phyloP scores from a whole-genome alignment of 164 flowering plant species.

The Tetracentron sinense region DNA sequence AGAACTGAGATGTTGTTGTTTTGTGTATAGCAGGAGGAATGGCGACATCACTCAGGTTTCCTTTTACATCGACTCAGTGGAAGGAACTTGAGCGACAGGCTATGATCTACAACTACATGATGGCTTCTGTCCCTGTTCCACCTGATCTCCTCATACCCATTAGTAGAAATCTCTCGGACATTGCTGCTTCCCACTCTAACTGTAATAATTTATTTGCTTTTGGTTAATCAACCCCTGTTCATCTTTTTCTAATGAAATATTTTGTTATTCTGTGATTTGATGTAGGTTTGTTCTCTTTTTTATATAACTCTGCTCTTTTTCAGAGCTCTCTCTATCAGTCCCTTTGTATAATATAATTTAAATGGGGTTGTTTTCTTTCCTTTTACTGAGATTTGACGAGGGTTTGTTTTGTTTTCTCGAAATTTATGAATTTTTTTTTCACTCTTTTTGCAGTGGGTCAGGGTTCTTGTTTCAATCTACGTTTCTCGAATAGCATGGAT shows the following conservation, averaged over 20 bases:
- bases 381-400: too few species aligned
- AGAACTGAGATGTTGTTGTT: conserved; percentile 7
- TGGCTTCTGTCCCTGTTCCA: conserved; percentile 63
- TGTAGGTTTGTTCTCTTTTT: neutral
- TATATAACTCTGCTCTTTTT: too few species aligned
- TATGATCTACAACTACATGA: conserved; percentile 60
- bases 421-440: neutral
- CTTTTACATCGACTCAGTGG: conserved; percentile 64
- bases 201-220: conserved; percentile 17
- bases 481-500: conserved; percentile 36
- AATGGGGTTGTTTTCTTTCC: too few species aligned
- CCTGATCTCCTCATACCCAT: conserved; percentile 50
- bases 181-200: conserved; percentile 17
- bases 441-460: conserved; percentile 15
- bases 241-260: neutral
- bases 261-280: neutral
- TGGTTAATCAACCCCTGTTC: neutral
- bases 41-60: conserved; percentile 29
- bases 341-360: neutral
- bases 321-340: too few species aligned
- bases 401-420: neutral
- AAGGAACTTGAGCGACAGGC: conserved; percentile 70
- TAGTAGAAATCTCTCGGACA: conserved; percentile 14
- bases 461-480: conserved; percentile 22
- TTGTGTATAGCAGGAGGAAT: conserved; percentile 14